Conservation (phyloP, 2,329 filamentous ascomycete species). For the Zasmidium citrigriseum region DNA sequence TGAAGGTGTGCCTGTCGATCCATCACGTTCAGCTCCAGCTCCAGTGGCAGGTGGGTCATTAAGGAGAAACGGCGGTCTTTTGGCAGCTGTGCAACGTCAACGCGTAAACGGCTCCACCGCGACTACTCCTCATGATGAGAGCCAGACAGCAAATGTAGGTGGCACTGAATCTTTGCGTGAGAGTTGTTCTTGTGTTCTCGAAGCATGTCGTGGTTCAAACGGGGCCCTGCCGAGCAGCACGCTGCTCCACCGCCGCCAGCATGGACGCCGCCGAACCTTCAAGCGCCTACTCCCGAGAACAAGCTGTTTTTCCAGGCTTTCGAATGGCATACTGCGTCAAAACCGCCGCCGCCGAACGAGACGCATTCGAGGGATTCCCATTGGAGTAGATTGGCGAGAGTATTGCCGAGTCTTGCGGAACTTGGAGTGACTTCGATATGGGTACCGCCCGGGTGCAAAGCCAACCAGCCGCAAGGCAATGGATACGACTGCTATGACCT, state of each 20-base stretch:
- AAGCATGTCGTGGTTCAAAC: constrained; percentile 9
- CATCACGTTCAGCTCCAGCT: too few relatives aligned
- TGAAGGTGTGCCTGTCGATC: too few relatives aligned
- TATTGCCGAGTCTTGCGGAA: constrained; percentile 34
- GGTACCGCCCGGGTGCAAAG: constrained; percentile 73
- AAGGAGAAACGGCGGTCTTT: not conserved
- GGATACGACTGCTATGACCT: constrained; percentile 64
- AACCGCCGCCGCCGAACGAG: constrained; percentile 28
- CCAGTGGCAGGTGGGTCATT: too few relatives aligned
- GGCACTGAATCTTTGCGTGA: not conserved
- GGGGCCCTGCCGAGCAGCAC: not conserved
- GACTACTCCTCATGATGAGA: not conserved
- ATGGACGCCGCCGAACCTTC: not conserved
- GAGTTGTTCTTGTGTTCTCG: not conserved
- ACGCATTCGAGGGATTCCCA: constrained; percentile 49
- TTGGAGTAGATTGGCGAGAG: constrained; percentile 29
- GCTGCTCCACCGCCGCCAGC: constrained; percentile 3
- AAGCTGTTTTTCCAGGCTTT: constrained; percentile 67
- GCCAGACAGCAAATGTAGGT: not conserved
- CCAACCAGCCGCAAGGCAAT: constrained; percentile 60
- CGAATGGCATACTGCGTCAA: constrained; percentile 68
- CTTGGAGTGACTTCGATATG: constrained; percentile 64
- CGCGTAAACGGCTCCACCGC: not conserved
- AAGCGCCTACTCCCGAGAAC: constrained; percentile 31
- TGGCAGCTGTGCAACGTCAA: not conserved